Evolutionary conservation across 228 moss, liverwort and hornwort genomes (phyloP), one percentile per base, ranked within the genome.

Genomic region (Sphagnum magellanicum): DNA sequence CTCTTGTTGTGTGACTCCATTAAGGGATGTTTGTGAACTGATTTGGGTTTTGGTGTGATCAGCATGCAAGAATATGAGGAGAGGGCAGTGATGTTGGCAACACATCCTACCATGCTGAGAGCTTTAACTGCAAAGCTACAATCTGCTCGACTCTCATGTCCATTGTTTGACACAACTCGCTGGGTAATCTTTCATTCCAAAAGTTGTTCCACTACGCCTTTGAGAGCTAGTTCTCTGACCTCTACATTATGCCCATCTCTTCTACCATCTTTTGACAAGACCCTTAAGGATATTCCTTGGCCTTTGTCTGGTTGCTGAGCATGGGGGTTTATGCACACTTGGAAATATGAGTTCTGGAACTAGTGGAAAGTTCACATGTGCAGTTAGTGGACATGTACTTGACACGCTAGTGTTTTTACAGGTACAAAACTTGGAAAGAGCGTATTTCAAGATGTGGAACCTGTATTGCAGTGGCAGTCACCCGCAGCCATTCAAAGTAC

Each of bases 1-100:
- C 32, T 32, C 32, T 32, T 32, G 32, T 32, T 32, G 32, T 32
- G 32, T 32, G 32, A 32, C 32, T 32, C 32, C 32, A 32, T 32
- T 32, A 32, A 32, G 32, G 32, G 32, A 32, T 32, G 32, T 32
- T 32, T 32, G 32, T 32, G 32, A 32, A 32, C 32, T 32, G 32
- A 32, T 32, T 32, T 32, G 32, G 32, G 32, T 32, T 32, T 55
- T 55, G 53, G 53, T 55, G 12, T 55, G 53, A 12, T 55, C 72
- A 84, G 90, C 79, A 92, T 95, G 92, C 83, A 79, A 52, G 92
- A 92, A 58, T 95, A 95, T 50, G 95, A 95, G 73, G 92, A 95
- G 68, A 87, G 89, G 74, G 92, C 95, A 5, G 95, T 95, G 15
- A 79, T 74, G 73, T 82, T 85, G 50, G 92, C 95, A 49, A 76